Evolutionary conservation across 805 yeast genomes (phyloP), one percentile per base, ranked within the genome.

Genomic region (Priceomyces haplophilus): DNA sequence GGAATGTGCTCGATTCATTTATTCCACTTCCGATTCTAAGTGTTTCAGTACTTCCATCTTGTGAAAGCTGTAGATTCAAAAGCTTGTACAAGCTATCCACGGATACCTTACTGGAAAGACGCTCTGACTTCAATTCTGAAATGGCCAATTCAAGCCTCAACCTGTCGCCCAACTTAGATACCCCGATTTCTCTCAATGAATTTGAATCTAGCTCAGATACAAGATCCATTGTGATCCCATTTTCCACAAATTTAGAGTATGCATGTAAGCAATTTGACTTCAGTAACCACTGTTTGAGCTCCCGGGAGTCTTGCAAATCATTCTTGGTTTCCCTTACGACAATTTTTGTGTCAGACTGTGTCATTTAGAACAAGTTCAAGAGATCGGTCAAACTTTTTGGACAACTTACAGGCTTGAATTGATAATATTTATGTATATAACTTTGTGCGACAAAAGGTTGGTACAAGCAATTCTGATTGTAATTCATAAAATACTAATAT

Each of bases 121-220:
- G 58, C 38, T 64, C 71, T 3, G 66, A 50, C 36, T 76, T 70
- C 43, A 80, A 52, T 33, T 67, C 59, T 23, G 75, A 67, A 3
- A 86, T 70, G 16, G 83, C 82, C 12, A 78, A 67, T 53, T 83
- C 79, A 8, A 91, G 62, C 21, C 84, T 69, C 16, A 91, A 69
- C 20, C 97, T 68, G 59, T 93, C 98, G 1, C 98, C 97, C 12
- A 91, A 78, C 49, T 79, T 83, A n/a, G 53, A 48, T 8, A 91
- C 62, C 0, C 96, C 96, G 8, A 93, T 58, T 43, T 84, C 93
- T 37, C 74, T 77, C 43, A 91, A 72, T 0, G 88, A 78, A 5
- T 64, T 69, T 34, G 75, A 70, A 53, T 87, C 96, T 34, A 82
- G 64, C 45, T 80, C 83, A 3, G 79, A 65, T 6, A 84, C 50